These are phyloP conservation scores for Desmodesmus armatus DNA, from an alignment of 139 green algal genomes.

Conservation along the genomic window DNA sequence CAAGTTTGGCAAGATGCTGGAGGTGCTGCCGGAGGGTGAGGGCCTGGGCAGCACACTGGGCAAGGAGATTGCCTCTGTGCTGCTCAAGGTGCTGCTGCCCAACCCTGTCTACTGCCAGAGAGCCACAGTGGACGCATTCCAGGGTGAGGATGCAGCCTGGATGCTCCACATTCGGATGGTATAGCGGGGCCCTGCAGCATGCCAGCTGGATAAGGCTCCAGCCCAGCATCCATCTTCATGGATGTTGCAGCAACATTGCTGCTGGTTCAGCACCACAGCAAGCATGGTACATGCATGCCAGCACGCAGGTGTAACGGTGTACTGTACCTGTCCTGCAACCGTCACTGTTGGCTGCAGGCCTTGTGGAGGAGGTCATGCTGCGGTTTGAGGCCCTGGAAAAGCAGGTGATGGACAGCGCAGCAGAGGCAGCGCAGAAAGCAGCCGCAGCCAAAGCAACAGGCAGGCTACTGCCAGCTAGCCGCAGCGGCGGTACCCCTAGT, in stretches of 20 bases:
- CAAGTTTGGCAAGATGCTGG: constrained; percentile 26
- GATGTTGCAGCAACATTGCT: not conserved
- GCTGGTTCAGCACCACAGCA: not conserved
- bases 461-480: not conserved
- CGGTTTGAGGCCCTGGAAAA: constrained; percentile 26
- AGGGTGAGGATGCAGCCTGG: too few species aligned
- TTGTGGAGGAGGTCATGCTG: constrained; percentile 30
- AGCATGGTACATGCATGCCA: too few species aligned
- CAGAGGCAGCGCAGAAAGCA: not conserved
- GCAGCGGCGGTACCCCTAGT: not conserved
- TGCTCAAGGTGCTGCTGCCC: constrained; percentile 13
- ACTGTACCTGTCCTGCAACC: not conserved
- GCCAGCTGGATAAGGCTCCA: too few species aligned
- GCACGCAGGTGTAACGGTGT: not conserved
- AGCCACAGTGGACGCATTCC: constrained; percentile 2
- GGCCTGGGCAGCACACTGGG: not conserved
- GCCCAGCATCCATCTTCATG: not conserved
- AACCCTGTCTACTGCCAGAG: constrained; percentile 22
- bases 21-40: not conserved
- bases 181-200: not conserved
- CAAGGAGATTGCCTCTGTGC: not conserved
- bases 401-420: not conserved
- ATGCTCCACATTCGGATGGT: not conserved
- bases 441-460: constrained; percentile 15
- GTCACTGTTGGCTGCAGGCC: not conserved